A percentile compares a stretch with the other conserved stretches of the same genome.
phyloP scores from a whole-genome alignment of 2,329 filamentous ascomycete species.

The Tricladium varicosporioides region DNA sequence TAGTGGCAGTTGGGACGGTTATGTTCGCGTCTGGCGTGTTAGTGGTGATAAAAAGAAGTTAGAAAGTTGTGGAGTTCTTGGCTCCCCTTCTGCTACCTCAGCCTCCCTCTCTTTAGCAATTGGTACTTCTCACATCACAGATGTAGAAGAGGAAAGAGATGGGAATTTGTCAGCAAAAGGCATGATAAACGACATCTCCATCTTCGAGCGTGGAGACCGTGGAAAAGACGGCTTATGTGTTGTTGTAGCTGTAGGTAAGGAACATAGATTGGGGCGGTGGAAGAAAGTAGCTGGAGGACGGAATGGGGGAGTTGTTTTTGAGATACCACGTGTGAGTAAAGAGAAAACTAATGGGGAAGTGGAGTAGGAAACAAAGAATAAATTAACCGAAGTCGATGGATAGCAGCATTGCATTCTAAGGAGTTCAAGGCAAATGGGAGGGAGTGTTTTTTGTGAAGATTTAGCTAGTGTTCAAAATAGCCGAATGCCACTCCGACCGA shows the following conservation, averaged over 20 bases:
- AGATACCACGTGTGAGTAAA: constrained; percentile 56
- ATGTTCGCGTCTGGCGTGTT: constrained; percentile 80
- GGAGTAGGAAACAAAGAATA: background rate
- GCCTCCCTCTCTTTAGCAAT: background rate
- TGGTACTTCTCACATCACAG: constrained; percentile 5
- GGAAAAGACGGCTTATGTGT: constrained; percentile 77
- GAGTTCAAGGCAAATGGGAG: constrained; percentile 3
- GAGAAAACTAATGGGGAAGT: constrained; percentile 20
- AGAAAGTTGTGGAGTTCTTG: constrained; percentile 68
- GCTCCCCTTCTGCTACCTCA: constrained; percentile 14
- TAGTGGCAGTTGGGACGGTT: constrained; percentile 92
- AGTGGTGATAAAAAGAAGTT: constrained; percentile 79
- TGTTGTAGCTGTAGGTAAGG: constrained; percentile 81
- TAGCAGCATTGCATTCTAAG: background rate
- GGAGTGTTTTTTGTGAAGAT: too few species aligned
- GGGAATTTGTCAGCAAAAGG: constrained; percentile 46
- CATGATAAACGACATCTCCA: constrained; percentile 82
- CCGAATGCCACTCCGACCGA: constrained; percentile 7
- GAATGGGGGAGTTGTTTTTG: constrained; percentile 86
- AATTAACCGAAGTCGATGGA: constrained; percentile 8
- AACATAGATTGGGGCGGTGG: constrained; percentile 85
- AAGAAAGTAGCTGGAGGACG: constrained; percentile 56
- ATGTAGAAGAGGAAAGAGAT: constrained; percentile 7
- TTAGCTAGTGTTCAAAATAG: constrained; percentile 1
- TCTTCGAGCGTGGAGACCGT: constrained; percentile 80